Evolutionary conservation across 2,329 filamentous ascomycete genomes (phyloP), one percentile per base, ranked within the genome.

Genomic region (Paracamarosporium sp.): DNA sequence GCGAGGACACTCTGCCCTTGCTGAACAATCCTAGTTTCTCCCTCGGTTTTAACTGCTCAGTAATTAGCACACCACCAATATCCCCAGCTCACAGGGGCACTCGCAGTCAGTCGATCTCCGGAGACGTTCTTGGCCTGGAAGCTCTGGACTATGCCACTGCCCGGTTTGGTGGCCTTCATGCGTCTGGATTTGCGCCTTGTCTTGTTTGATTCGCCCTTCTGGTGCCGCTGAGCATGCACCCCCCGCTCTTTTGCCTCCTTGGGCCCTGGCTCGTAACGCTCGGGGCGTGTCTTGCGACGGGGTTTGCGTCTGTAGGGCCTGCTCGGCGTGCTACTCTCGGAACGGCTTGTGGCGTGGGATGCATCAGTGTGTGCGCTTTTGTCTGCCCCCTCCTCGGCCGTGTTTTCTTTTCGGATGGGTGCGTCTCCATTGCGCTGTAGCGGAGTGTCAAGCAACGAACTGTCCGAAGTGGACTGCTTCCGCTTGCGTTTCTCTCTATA

Each of bases 1-100:
- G 78, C 33, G 73, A 78, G n/a, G 81, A 83, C 40, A 79, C 77
- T 53, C 73, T 78, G 17, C 81, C 81, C 68, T 81, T 81, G 58
- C 75, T 81, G 70, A 83, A 83, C 12, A 84, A 67, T 1, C 82
- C 81, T 45, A 77, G 63, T 50, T 72, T 74, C 41, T 68, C 71
- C 48, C 69, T 69, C 24, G 79, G 77, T 65, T 77, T 80, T 57
- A 83, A 71, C 81, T 83, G 59, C 50, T 57, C 64, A 66, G 61
- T 64, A 52, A 64, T 74, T 63, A 76, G 68, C 56, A 57, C 43
- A 57, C 24, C 28, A 50, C 52, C 35, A 28, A 28, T n/a, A 56
- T 52, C 20, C 22, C 45, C 53, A 41, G 50, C 54, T 33, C 63
- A 41, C 60, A 53, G 57, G 50, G 46, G 57, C 45, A 48, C 72